Conservation (phyloP, 2,329 filamentous ascomycete genomes). For the Fusarium hostae region DNA sequence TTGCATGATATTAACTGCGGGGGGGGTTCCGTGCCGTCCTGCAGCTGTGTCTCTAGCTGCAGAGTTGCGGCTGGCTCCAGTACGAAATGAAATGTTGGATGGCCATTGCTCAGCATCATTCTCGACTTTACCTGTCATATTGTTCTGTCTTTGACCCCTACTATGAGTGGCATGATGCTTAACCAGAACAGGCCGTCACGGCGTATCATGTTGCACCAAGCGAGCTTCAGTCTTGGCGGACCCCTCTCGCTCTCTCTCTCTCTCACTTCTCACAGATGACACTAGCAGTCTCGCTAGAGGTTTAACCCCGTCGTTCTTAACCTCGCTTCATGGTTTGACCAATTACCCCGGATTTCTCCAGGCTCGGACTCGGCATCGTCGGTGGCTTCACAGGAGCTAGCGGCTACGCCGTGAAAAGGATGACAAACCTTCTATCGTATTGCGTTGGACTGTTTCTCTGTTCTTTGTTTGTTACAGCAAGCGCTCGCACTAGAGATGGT, state of each 20-base stretch:
- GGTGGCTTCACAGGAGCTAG: conserved; percentile 20
- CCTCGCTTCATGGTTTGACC: conserved; percentile 7
- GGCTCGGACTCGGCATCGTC: conserved; percentile 15
- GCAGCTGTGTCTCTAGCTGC: conserved; percentile 4
- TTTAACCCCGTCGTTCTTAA: neutral
- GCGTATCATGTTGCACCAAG: conserved; percentile 22
- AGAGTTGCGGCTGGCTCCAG: neutral
- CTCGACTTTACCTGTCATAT: conserved; percentile 31
- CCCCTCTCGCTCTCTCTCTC: conserved; percentile 6
- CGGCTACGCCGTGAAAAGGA: conserved; percentile 18
- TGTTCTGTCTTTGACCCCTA: neutral
- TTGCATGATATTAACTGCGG: conserved; percentile 6
- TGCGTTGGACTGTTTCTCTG: neutral
- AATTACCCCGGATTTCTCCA: conserved; percentile 36
- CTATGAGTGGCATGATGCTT: conserved; percentile 1
- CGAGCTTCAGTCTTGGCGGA: conserved; percentile 7
- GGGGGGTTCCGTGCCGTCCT: conserved; percentile 19
- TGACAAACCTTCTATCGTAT: neutral
- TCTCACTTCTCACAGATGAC: neutral
- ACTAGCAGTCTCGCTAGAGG: neutral
- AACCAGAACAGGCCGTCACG: conserved; percentile 12
- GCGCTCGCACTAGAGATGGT: conserved; percentile 5
- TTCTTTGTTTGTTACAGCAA: conserved; percentile 1
- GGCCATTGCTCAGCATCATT: conserved; percentile 10
- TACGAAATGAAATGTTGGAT: neutral